These are phyloP conservation scores for Chaetoscypha palmicola DNA, from an alignment of 2,329 filamentous ascomycete species.

Conservation along the genomic window DNA sequence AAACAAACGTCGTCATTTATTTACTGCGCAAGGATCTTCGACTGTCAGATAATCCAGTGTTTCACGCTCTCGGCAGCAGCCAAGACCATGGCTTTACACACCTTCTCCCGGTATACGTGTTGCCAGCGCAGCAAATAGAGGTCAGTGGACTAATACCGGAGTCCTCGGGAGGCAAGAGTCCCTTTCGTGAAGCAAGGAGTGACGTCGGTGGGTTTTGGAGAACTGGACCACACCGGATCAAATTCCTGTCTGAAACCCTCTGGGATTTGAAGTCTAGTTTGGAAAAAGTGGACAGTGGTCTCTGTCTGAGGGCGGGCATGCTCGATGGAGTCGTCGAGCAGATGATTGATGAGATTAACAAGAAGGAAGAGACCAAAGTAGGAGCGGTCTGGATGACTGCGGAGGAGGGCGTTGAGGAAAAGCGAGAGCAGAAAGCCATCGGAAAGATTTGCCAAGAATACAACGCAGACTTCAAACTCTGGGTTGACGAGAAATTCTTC, in stretches of 20 bases:
- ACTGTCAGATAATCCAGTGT: conserved; percentile 65
- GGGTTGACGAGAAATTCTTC: conserved; percentile 71
- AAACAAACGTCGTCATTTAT: conserved; percentile 57
- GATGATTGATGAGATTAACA: conserved; percentile 45
- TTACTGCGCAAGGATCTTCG: conserved; percentile 67
- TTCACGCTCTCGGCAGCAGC: conserved; percentile 48
- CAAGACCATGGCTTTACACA: conserved; percentile 55
- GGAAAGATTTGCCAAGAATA: conserved; percentile 44
- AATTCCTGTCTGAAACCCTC: conserved; percentile 64
- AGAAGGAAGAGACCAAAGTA: conserved; percentile 37
- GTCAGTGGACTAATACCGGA: conserved; percentile 63
- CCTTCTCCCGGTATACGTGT: conserved; percentile 63
- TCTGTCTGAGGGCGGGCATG: conserved; percentile 58
- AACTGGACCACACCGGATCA: conserved; percentile 64
- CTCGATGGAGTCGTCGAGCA: conserved; percentile 50
- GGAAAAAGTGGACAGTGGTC: conserved; percentile 49
- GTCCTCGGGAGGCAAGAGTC: conserved; percentile 39
- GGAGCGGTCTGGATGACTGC: conserved; percentile 66
- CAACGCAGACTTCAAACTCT: conserved; percentile 55
- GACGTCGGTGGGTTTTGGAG: conserved; percentile 62
- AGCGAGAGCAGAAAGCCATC: conserved; percentile 53
- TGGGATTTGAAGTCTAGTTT: conserved; percentile 64
- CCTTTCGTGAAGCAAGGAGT: conserved; percentile 63
- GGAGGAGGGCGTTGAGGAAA: conserved; percentile 65
- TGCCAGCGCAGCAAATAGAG: conserved; percentile 65